A percentile compares a stretch with the other conserved stretches of the same genome.
These are phyloP conservation scores for Trichoderma endophyticum DNA, from an alignment of 2,329 filamentous ascomycete species.

Conservation along the genomic window DNA sequence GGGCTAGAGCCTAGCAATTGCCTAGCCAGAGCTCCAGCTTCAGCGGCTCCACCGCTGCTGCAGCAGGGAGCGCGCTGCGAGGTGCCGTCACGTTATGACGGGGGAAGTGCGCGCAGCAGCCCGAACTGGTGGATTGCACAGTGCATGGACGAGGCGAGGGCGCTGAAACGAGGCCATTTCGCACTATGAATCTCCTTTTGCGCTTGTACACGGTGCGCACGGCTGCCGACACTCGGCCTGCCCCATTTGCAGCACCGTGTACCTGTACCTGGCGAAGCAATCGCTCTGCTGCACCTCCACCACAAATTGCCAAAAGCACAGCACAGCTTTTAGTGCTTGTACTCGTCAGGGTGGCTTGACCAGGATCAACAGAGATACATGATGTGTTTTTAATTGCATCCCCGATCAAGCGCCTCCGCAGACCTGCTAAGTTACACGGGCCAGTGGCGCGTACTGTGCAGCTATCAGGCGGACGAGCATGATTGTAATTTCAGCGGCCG, in stretches of 20 bases:
- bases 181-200: slow-evolving; percentile 6
- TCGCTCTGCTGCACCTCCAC: neutral
- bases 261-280: slow-evolving; percentile 1
- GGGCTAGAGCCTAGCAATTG: neutral
- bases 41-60: slow-evolving; percentile 8
- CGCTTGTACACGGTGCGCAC: slow-evolving; percentile 9
- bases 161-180: neutral
- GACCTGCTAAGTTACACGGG: neutral
- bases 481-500: slow-evolving; percentile 11
- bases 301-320: neutral
- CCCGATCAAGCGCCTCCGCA: slow-evolving; percentile 10
- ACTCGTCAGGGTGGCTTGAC: slow-evolving; percentile 4
- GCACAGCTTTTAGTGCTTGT: neutral
- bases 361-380: slow-evolving; percentile 3
- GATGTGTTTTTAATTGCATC: slow-evolving; percentile 14
- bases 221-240: neutral
- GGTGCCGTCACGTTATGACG: slow-evolving; percentile 12
- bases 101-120: slow-evolving; percentile 6
- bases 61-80: slow-evolving; percentile 8
- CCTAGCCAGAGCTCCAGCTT: neutral
- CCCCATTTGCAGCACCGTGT: neutral
- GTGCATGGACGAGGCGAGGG: neutral
- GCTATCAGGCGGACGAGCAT: slow-evolving; percentile 4
- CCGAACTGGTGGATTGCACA: slow-evolving; percentile 11
- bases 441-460: slow-evolving; percentile 12